phyloP scores from a whole-genome alignment of 169 alveolate genomes.

The Babesia caballi region DNA sequence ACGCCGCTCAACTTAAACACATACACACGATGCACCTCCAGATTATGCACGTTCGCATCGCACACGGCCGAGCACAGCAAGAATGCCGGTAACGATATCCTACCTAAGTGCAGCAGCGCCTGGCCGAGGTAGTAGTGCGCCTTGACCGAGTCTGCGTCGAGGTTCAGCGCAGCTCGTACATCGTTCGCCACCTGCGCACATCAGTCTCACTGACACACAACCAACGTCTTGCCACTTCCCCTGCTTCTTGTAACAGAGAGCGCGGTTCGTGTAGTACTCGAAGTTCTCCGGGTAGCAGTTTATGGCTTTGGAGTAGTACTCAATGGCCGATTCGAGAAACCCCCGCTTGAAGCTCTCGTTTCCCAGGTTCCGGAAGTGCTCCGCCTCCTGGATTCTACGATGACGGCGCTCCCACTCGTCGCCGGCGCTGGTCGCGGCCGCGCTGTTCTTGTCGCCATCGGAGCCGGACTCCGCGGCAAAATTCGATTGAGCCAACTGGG shows the following conservation, averaged over 20 bases:
- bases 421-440: not conserved
- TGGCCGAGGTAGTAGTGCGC: conserved; percentile 81
- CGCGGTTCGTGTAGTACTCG: conserved; percentile 81
- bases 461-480: too few species aligned
- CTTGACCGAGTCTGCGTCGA: conserved; percentile 79
- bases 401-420: conserved; percentile 32
- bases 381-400: conserved; percentile 67
- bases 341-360: conserved; percentile 81
- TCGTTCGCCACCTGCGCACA: conserved; percentile 71
- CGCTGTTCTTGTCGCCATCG: not conserved
- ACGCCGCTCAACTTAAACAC: not conserved
- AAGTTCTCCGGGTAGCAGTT: conserved; percentile 69
- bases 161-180: conserved; percentile 75
- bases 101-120: conserved; percentile 80
- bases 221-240: conserved; percentile 59
- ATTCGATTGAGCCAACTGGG: too few species aligned
- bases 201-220: not conserved
- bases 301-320: conserved; percentile 79
- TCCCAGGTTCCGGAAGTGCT: conserved; percentile 68
- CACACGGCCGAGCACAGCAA: too few species aligned
- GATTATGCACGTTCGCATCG: too few species aligned
- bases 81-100: conserved; percentile 1
- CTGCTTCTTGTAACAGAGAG: conserved; percentile 80
- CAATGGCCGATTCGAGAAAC: conserved; percentile 81
- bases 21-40: conserved; percentile 10